These are phyloP conservation scores for Pigoraptor vietnamica DNA, from an alignment of 78 protist genomes.

Conservation along the genomic window DNA sequence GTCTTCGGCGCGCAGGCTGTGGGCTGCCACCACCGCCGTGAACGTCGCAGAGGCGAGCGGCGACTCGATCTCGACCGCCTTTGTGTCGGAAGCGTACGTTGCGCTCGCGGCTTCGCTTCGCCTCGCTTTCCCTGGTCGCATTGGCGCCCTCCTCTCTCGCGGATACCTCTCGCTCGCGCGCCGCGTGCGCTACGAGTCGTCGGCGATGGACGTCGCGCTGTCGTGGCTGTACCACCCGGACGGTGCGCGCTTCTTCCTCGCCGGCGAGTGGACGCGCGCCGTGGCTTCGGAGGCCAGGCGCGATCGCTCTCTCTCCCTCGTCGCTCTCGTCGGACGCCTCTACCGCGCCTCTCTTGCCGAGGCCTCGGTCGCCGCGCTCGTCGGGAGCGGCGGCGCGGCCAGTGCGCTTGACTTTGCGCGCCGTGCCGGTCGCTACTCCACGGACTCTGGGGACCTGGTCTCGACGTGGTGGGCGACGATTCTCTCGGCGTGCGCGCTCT, in stretches of 20 bases:
- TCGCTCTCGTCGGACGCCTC: too few species aligned
- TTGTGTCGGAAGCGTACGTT: neutral
- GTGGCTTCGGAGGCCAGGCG: neutral
- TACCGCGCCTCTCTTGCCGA: neutral
- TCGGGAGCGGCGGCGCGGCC: neutral
- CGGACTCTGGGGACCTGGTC: too few species aligned
- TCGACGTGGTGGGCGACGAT: too few species aligned
- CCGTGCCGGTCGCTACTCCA: too few species aligned
- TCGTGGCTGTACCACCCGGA: neutral
- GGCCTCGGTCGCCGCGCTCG: neutral
- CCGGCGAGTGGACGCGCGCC: neutral
- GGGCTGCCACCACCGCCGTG: neutral
- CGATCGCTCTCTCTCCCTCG: too few species aligned
- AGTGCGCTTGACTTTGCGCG: neutral
- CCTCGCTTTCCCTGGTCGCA: neutral
- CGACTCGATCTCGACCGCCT: neutral
- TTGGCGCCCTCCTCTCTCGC: neutral
- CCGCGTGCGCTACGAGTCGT: neutral
- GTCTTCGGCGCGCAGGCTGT: neutral
- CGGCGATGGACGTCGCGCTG: neutral
- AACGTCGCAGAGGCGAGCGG: neutral
- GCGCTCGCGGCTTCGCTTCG: neutral
- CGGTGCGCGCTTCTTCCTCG: neutral
- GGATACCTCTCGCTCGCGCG: neutral
- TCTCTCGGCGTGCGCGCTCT: too few species aligned